These are phyloP conservation scores for Ambrosia trifida DNA, from an alignment of 129 eudicot species.

Conservation along the genomic window DNA sequence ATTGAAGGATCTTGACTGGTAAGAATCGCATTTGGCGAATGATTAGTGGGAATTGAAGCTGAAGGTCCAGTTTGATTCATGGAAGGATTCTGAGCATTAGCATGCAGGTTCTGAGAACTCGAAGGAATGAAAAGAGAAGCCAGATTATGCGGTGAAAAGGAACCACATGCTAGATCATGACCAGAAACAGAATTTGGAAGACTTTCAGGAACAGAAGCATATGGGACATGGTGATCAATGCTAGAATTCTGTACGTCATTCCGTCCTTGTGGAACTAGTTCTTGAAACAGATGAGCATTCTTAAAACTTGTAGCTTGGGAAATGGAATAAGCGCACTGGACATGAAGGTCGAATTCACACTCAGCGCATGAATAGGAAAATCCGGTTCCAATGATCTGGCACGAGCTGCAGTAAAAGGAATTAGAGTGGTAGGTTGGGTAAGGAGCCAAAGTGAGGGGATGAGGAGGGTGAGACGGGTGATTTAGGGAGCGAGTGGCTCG, in stretches of 20 bases:
- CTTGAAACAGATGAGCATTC: constrained; percentile 28
- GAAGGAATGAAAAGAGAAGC: constrained; percentile 3
- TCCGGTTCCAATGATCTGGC: constrained; percentile 54
- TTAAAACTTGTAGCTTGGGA: constrained; percentile 35
- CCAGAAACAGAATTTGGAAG: not conserved
- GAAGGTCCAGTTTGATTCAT: constrained; percentile 15
- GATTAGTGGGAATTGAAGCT: not conserved
- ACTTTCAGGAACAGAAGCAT: no score
- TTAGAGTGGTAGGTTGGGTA: constrained; percentile 67
- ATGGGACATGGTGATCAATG: constrained; percentile 13
- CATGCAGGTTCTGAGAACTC: not conserved
- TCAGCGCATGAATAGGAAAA: constrained; percentile 56
- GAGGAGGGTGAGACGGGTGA: constrained; percentile 59
- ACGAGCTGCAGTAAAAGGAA: constrained; percentile 58
- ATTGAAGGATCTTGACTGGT: constrained; percentile 7
- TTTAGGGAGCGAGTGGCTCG: constrained; percentile 50
- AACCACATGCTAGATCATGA: constrained; percentile 22
- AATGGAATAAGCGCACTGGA: constrained; percentile 52
- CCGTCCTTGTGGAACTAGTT: constrained; percentile 27
- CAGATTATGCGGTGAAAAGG: constrained; percentile 4
- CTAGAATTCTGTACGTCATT: constrained; percentile 12
- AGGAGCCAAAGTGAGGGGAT: constrained; percentile 58
- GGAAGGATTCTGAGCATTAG: constrained; percentile 13
- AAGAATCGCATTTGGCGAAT: not conserved
- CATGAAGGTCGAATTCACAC: constrained; percentile 70